Evolutionary conservation across 1,284 basidiomycete genomes (phyloP), one percentile per base, ranked within the genome.

Genomic region (Neonothopanus nambi): DNA sequence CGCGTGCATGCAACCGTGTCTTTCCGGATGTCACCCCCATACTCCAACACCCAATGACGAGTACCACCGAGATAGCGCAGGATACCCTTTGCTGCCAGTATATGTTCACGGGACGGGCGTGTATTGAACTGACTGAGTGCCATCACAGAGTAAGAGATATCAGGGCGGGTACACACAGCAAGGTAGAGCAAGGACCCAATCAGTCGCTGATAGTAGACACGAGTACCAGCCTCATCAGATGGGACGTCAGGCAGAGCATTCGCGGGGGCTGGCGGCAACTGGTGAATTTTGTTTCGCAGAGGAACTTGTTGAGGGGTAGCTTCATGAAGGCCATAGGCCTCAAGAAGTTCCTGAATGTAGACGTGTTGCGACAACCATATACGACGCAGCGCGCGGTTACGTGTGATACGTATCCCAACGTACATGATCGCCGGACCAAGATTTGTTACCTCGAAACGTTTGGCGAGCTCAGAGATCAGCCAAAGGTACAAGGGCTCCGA

Each of bases 1-100:
- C 5, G 5, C 11, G 26, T 28, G 11, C 5, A 28, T 28, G 26
- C 5, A 28, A 28, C 26, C 11, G 26, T 5, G 26, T 28, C 26
- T 28, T 28, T 28, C 11, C 43, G 43, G 18, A 23, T n/a, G 43
- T 37, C 48, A 52, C 55, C 55, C 38, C 55, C 45, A 49, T 56
- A 56, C n/a, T 52, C 37, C 5, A 56, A 18, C 15, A 38, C 24
- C 13, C 23, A 48, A 24, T 39, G 30, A 3, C 20, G 3, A 8
- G 53, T 55, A 36, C 43, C 42, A 17, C 40, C 33, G 0, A 55
- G 26, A 28, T 56, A 52, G 1, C 26, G 40, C 1, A 56, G 50
- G 13, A 48, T 37, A 17, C 38, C 30, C 18, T 52, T 52, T 12
- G 51, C 55, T 1, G 28, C 37, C 1, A 52, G 11, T 1, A 48